Evolutionary conservation across 2,329 filamentous ascomycete genomes (phyloP).

Genomic region (Dryadomyces quercus-mongolicae): DNA sequence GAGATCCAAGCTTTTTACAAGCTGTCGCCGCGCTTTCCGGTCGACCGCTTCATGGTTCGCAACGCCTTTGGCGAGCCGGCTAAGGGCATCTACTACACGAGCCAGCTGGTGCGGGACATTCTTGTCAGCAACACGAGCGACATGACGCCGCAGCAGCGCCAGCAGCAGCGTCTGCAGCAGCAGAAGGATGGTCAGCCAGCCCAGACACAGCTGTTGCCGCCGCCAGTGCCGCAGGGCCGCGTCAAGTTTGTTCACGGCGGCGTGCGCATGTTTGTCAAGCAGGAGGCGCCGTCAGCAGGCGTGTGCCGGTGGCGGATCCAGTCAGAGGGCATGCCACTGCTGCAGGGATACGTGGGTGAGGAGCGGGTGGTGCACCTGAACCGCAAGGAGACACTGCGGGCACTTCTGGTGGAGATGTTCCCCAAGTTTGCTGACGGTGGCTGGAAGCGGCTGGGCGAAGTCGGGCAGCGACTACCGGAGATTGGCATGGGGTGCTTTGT

Average conservation of each 20-base stretch:
- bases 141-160: conserved; percentile 27
- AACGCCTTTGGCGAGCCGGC: conserved; percentile 80
- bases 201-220: neutral
- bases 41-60: conserved; percentile 88
- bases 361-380: conserved; percentile 62
- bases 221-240: conserved; percentile 5
- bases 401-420: conserved; percentile 91
- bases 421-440: conserved; percentile 68
- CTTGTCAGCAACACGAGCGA: conserved; percentile 77
- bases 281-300: conserved; percentile 76
- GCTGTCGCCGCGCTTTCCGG: conserved; percentile 72
- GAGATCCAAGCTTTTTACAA: conserved; percentile 77
- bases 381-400: conserved; percentile 67
- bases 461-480: conserved; percentile 68
- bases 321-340: conserved; percentile 80
- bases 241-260: conserved; percentile 95
- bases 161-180: neutral
- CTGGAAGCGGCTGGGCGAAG: conserved; percentile 71
- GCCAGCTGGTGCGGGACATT: conserved; percentile 71
- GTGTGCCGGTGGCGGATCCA: conserved; percentile 94
- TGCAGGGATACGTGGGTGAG: conserved; percentile 80
- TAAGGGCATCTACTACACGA: conserved; percentile 96
- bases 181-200: neutral
- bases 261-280: conserved; percentile 98
- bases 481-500: conserved; percentile 89